Conservation (phyloP, 768 basidiomycete genomes). For the Lyophyllum semitale region DNA sequence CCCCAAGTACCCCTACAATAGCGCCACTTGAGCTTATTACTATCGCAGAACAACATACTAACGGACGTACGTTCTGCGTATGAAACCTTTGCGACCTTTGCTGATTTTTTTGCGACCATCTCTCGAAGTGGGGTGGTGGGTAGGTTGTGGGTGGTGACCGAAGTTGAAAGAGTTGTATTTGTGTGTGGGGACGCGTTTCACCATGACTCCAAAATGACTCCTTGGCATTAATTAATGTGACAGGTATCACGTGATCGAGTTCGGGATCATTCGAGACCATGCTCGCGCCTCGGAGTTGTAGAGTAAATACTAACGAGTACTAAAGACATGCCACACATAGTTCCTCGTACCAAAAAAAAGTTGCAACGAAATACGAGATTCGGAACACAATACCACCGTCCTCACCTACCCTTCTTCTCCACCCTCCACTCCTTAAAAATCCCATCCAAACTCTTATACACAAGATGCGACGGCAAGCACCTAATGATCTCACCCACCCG, state of each 20-base stretch:
- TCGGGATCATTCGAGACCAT: too few relatives aligned
- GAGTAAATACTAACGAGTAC: too few relatives aligned
- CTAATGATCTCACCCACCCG: slow-evolving; percentile 88
- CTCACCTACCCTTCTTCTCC: slow-evolving; percentile 82
- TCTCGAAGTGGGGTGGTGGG: too few relatives aligned
- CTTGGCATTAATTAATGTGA: slow-evolving; percentile 2
- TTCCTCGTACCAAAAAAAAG: too few relatives aligned
- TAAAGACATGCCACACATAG: too few relatives aligned
- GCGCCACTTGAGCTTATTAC: background rate
- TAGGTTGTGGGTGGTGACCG: too few relatives aligned
- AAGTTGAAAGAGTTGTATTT: too few relatives aligned
- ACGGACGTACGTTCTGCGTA: slow-evolving; percentile 42
- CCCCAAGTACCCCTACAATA: slow-evolving; percentile 45
- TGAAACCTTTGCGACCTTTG: slow-evolving; percentile 32
- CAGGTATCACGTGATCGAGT: slow-evolving; percentile 8
- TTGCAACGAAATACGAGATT: too few relatives aligned
- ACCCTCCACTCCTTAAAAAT: slow-evolving; percentile 93
- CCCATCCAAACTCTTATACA: slow-evolving; percentile 89
- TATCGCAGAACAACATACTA: background rate
- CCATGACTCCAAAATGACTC: slow-evolving; percentile 9
- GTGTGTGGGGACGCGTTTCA: background rate
- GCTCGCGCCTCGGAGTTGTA: too few relatives aligned
- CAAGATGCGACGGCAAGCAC: slow-evolving; percentile 81
- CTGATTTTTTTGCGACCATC: slow-evolving; percentile 33
- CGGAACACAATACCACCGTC: too few relatives aligned